Conservation (phyloP, 805 yeast genomes). For the Candida nitratophila region DNA sequence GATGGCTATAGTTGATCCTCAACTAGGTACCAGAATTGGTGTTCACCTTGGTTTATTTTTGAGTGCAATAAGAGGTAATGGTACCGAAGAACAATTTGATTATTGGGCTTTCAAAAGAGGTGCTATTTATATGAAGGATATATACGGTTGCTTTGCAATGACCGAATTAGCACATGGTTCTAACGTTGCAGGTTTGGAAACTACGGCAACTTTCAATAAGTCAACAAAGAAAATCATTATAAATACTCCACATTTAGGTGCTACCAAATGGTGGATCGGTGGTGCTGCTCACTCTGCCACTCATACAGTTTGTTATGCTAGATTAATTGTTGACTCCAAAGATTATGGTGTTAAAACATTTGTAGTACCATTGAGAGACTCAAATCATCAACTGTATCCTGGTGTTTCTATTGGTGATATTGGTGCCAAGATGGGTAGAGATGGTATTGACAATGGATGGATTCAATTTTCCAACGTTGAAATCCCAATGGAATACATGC, state of each 20-base stretch:
- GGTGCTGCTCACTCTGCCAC: slow-evolving; percentile 96
- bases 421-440: slow-evolving; percentile 94
- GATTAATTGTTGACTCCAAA: slow-evolving; percentile 71
- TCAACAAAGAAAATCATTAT: slow-evolving; percentile 61
- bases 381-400: slow-evolving; percentile 62
- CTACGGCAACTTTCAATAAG: slow-evolving; percentile 78
- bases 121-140: slow-evolving; percentile 48
- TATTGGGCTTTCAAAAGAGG: slow-evolving; percentile 78
- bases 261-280: slow-evolving; percentile 99
- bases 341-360: slow-evolving; percentile 92
- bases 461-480: slow-evolving; percentile 80
- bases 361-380: slow-evolving; percentile 83
- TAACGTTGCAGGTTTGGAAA: slow-evolving; percentile 87
- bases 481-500: slow-evolving; percentile 79
- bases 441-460: slow-evolving; percentile 96
- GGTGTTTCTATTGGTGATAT: slow-evolving; percentile 87
- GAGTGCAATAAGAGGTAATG: slow-evolving; percentile 78
- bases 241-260: slow-evolving; percentile 85
- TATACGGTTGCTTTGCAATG: slow-evolving; percentile 89
- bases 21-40: slow-evolving; percentile 74
- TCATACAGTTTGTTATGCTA: slow-evolving; percentile 79
- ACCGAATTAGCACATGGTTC: slow-evolving; percentile 92
- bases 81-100: slow-evolving; percentile 73
- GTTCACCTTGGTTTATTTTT: slow-evolving; percentile 84
- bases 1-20: slow-evolving; percentile 68